Percentiles rank a stretch among this genome's conserved stretches.
phyloP scores from a whole-genome alignment of 805 yeast genomes.

The Kodamaea laetipori region DNA sequence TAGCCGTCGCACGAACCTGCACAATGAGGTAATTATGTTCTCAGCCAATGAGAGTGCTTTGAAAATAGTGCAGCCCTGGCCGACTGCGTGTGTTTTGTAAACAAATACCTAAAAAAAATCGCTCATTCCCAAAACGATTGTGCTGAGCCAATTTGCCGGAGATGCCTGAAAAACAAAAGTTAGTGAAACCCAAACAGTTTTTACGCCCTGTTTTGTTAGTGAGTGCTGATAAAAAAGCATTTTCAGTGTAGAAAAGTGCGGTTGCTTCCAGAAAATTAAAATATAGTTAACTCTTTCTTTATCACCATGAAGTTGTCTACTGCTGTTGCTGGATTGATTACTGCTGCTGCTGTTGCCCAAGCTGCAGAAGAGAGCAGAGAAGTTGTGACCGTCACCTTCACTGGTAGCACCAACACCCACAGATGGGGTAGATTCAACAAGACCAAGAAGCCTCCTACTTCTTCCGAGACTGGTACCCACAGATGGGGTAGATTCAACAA shows the following conservation, averaged over 20 bases:
- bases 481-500: slow-evolving; percentile 58
- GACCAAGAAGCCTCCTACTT: slow-evolving; percentile 18
- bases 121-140: no score
- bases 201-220: no score
- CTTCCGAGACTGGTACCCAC: slow-evolving; percentile 42
- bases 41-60: no score
- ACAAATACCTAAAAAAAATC: no score
- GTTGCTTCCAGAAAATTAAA: slow-evolving; percentile 2
- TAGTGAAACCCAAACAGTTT: no score
- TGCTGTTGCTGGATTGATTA: slow-evolving; percentile 42
- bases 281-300: slow-evolving; percentile 2
- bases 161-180: no score
- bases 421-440: slow-evolving; percentile 26
- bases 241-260: not conserved
- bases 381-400: slow-evolving; percentile 29
- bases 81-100: no score
- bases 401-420: slow-evolving; percentile 30
- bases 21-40: no score
- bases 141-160: no score
- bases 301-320: slow-evolving; percentile 45
- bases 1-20: no score
- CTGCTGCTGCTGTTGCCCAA: slow-evolving; percentile 33
- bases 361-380: slow-evolving; percentile 23
- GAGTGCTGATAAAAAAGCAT: no score
- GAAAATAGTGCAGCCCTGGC: no score